Conservation (phyloP, 306 rosid genomes). For the Neltuma alba region DNA sequence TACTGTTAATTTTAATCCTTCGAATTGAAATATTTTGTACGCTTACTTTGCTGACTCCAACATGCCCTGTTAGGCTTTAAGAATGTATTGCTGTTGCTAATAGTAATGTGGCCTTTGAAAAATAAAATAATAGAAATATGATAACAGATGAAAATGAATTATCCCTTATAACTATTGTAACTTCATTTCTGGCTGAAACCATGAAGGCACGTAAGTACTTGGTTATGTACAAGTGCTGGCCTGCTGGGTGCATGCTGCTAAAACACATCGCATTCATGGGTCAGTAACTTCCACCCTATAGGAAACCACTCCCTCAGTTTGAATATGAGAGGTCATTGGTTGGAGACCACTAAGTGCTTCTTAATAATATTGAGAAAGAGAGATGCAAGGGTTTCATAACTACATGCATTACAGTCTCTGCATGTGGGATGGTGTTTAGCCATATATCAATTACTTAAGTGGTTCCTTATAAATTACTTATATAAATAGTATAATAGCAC, state of each 20-base stretch:
- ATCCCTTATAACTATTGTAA: conserved; percentile 1
- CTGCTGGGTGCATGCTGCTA: background rate
- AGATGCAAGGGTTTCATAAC: background rate
- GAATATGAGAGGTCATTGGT: background rate
- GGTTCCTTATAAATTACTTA: conserved; percentile 2
- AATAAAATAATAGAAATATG: conserved; percentile 10
- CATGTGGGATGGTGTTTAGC: background rate
- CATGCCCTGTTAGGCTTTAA: background rate
- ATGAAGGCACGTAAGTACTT: background rate
- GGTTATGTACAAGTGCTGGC: background rate
- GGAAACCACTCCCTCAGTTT: background rate
- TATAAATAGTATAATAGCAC: conserved; percentile 5
- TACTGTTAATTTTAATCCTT: background rate
- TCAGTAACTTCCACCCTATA: background rate
- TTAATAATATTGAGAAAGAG: conserved; percentile 5
- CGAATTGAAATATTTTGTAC: background rate
- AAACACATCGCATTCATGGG: background rate
- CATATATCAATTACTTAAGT: background rate
- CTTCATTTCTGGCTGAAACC: conserved; percentile 16
- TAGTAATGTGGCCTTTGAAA: conserved; percentile 12
- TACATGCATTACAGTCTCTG: background rate
- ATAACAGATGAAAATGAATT: background rate
- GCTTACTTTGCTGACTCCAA: background rate
- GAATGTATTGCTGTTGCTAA: conserved; percentile 16
- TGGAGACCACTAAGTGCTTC: background rate